A percentile compares a stretch with the other conserved stretches of the same genome.
phyloP scores from a whole-genome alignment of 768 basidiomycete species.

The Leccinum incarnatum region DNA sequence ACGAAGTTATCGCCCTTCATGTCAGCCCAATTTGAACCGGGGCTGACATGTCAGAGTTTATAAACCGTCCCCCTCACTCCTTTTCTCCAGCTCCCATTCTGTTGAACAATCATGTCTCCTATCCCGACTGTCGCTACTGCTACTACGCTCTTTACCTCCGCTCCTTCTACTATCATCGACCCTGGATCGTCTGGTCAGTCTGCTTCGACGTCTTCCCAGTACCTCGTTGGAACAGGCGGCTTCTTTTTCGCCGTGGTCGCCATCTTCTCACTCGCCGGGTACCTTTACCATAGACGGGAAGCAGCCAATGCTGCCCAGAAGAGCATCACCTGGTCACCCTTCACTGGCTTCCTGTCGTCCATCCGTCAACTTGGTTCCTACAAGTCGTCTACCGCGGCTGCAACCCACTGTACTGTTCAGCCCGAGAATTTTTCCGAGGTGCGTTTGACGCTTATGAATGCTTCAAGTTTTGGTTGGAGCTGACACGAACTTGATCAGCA shows the following conservation, averaged over 20 bases:
- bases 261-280: conserved; percentile 12
- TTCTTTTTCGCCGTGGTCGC: conserved; percentile 10
- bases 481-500: conserved; percentile 8
- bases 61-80: not conserved
- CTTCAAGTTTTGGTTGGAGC: not conserved
- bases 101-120: conserved; percentile 16
- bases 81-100: not conserved
- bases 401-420: not conserved
- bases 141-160: not conserved
- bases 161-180: conserved; percentile 1
- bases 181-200: not conserved
- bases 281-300: conserved; percentile 5
- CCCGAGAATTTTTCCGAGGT: conserved; percentile 1
- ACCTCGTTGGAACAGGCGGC: conserved; percentile 14
- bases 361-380: not conserved
- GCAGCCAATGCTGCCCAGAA: not conserved
- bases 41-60: conserved; percentile 2
- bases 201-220: not conserved
- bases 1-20: not conserved
- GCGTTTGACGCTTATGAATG: not conserved
- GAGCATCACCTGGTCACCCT: not conserved
- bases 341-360: not conserved
- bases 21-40: not conserved
- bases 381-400: not conserved
- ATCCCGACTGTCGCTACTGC: conserved; percentile 13